Conservation (phyloP, 306 rosid species). For the Quercus robur region DNA sequence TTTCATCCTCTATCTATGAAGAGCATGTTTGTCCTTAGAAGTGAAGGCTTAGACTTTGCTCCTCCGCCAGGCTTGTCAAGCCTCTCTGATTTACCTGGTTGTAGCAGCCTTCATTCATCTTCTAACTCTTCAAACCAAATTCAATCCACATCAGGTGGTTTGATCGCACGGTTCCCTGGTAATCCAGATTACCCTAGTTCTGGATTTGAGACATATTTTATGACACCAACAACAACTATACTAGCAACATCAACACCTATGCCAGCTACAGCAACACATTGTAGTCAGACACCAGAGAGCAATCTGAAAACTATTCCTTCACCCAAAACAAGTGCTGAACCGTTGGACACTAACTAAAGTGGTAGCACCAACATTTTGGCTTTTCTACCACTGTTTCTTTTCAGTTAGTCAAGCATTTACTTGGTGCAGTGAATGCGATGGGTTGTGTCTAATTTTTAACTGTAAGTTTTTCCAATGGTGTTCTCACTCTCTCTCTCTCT, state of each 20-base stretch:
- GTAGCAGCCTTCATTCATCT: conserved; percentile 2
- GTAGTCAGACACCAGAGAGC: not conserved
- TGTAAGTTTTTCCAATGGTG: no score
- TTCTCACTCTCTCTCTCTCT: no score
- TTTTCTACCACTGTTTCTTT: no score
- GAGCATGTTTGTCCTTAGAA: not conserved
- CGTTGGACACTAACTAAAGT: no score
- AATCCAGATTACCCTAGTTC: conserved; percentile 3
- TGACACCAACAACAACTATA: not conserved
- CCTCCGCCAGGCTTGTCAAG: conserved; percentile 7
- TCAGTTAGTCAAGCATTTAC: no score
- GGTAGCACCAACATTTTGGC: no score
- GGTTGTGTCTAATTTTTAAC: no score
- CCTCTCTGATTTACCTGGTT: not conserved
- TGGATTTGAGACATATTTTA: not conserved
- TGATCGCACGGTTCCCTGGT: not conserved
- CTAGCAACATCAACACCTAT: not conserved
- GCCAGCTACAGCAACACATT: not conserved
- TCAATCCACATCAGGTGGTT: not conserved
- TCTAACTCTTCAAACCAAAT: not conserved
- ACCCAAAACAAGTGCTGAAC: no score
- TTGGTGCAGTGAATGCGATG: no score
- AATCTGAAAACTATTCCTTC: not conserved
- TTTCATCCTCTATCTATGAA: not conserved
- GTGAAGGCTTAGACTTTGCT: conserved; percentile 5